A percentile compares a stretch with the other conserved stretches of the same genome.
Evolutionary conservation across 2,329 filamentous ascomycete species (phyloP).

Genomic region (Penicillium sp.): DNA sequence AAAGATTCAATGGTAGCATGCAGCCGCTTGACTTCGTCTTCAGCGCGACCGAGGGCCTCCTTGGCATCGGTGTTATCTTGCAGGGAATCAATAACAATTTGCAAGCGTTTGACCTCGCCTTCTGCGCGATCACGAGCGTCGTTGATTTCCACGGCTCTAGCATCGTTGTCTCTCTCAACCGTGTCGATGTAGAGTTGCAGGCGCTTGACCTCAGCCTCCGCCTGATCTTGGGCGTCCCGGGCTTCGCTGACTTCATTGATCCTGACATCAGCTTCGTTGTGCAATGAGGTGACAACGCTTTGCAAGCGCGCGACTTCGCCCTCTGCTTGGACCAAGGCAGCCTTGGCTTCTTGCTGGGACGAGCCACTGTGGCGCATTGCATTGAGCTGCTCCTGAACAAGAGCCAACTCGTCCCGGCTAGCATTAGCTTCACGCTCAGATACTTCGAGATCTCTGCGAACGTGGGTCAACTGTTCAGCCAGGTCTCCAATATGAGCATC

Average conservation of each 20-base stretch:
- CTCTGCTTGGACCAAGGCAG: constrained; percentile 31
- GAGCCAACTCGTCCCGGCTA: constrained; percentile 41
- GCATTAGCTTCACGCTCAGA: constrained; percentile 48
- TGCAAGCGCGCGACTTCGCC: constrained; percentile 38
- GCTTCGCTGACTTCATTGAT: constrained; percentile 24
- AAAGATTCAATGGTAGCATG: constrained; percentile 18
- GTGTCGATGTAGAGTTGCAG: constrained; percentile 54
- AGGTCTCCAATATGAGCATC: constrained; percentile 50
- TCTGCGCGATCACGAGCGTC: constrained; percentile 21
- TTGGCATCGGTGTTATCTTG: constrained; percentile 15
- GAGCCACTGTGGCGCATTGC: constrained; percentile 39
- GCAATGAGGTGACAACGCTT: constrained; percentile 54
- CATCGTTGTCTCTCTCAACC: constrained; percentile 29
- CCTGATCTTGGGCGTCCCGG: constrained; percentile 22
- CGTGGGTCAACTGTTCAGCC: constrained; percentile 54
- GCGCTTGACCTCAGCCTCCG: constrained; percentile 17
- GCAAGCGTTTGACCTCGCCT: constrained; percentile 14
- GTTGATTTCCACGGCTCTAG: constrained; percentile 13
- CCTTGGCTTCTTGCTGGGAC: constrained; percentile 34
- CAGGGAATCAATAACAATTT: constrained; percentile 16
- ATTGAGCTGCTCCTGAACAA: constrained; percentile 47
- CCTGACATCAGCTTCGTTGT: constrained; percentile 33
- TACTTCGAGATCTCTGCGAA: constrained; percentile 62
- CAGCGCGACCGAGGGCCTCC: constrained; percentile 21
- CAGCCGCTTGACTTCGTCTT: constrained; percentile 30